Base-by-base conservation (phyloP, 257 asterid genomes). In the Primulina tabacum region DNA sequence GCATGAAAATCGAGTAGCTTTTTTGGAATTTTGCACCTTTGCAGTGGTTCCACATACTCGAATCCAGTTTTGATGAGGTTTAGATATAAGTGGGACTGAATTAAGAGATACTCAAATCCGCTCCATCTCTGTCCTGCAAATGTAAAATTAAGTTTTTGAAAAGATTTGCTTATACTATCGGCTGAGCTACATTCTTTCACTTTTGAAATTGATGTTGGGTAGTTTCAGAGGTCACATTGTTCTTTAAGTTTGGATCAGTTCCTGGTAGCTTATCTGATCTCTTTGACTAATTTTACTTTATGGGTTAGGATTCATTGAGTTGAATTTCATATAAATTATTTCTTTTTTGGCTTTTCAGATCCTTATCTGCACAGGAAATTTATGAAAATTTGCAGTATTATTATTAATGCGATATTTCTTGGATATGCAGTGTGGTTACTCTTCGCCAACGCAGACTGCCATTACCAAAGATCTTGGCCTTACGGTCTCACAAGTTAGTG, bases 361-460 rank as follows among this genome's bases (percentile, higher is more conserved):
- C 43, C 60, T 67, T 73, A 62, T 50, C 35, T 69, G 37, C 65
- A n/a, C 57, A 34, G 9, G 12, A 16, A 32, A 62, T 60, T 55
- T 43, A 34, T 58, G 20, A 26, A 55, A 16, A 38, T 74, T 10
- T 50, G 55, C 63, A 56, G 65, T 61, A 63, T 43, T 43, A 4
- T 11, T 43, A 12, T 29, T 18, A 70, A 17, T 58, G 72, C 33
- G 38, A 37, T 32, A 34, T 78, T 76, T 83, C 72, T 77, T 66
- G 72, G 53, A 75, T 34, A 60, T 80, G 71, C 68, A 93, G 98
- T 78, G 87, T 68, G 98, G 98, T 66, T 93, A 81, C 85, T 87
- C 98, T 40, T 90, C 97, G 8, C 98, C 97, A 30, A 90, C 97
- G 57, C 96, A 88, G 72, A 40, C 82, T 72, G 94, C 88, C 64